Percentiles rank a stretch among this genome's conserved stretches.
phyloP scores from a whole-genome alignment of 1,139 yeast species.

The Yamadazyma buinensis region DNA sequence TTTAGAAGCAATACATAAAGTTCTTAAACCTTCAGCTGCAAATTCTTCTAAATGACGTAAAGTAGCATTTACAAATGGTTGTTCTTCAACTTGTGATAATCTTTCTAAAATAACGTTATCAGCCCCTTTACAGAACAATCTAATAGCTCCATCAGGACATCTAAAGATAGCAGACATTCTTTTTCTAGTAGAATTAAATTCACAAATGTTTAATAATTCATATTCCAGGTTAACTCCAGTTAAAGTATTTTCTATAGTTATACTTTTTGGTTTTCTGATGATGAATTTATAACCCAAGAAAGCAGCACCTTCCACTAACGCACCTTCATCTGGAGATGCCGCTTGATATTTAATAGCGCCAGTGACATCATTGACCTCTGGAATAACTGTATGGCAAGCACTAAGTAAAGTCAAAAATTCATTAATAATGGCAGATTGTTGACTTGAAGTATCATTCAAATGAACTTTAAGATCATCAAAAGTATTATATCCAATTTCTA shows the following conservation, averaged over 20 bases:
- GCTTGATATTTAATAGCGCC: constrained; percentile 89
- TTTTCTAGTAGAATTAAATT: constrained; percentile 94
- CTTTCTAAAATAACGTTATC: constrained; percentile 94
- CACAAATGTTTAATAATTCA: constrained; percentile 86
- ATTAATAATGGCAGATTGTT: constrained; percentile 65
- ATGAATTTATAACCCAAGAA: constrained; percentile 78
- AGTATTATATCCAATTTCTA: constrained; percentile 76
- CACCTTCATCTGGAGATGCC: constrained; percentile 99
- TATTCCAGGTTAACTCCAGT: constrained; percentile 41
- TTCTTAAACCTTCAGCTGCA: constrained; percentile 94
- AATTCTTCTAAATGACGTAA: constrained; percentile 89
- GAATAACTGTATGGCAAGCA: constrained; percentile 96
- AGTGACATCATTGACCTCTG: constrained; percentile 62
- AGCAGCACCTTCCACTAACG: constrained; percentile 92
- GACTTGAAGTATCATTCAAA: constrained; percentile 28
- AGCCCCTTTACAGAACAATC: constrained; percentile 94
- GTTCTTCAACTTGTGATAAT: constrained; percentile 56
- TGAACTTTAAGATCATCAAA: constrained; percentile 54
- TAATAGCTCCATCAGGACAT: constrained; percentile 89
- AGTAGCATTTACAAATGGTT: constrained; percentile 79
- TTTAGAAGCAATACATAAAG: constrained; percentile 87
- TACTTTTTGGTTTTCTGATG: constrained; percentile 81
- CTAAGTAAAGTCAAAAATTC: constrained; percentile 83
- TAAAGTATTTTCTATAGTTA: constrained; percentile 58
- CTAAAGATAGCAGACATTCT: constrained; percentile 95